Base-by-base conservation (phyloP, 2,329 filamentous ascomycete species). In the Xylaria sp. region DNA sequence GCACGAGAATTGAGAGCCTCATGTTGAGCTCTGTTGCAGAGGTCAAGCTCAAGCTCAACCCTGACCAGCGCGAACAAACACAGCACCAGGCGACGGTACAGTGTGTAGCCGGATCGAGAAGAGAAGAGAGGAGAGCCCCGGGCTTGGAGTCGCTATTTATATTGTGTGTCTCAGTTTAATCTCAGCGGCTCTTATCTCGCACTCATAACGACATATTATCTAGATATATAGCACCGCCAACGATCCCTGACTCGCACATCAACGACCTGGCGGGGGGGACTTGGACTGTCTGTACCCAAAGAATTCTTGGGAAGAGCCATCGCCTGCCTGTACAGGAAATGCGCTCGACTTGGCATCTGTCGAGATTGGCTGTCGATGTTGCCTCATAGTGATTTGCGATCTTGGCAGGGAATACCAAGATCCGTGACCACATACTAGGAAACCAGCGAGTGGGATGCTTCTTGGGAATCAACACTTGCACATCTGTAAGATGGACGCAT, bases 321-420 rank as follows among this genome's bases (percentile, higher is more conserved):
- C 66, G 66, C 69, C 69, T 71, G 63, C 69, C 66, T 62, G 58
- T 64, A 54, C 31, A 39, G 69, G 69, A 65, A 71, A 71, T 46
- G 15, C 33, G 59, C 62, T 66, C 41, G 66, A 61, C 69, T 71
- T 71, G 69, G 69, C 69, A 60, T 48, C n/a, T n/a, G 58, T 63
- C 54, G 46, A 63, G 66, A 65, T 66, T 71, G 61, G 64, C 39
- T 66, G 36, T 66, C 23, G 33, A 55, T 33, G 52, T 62, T 56
- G 55, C 23, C 59, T 63, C 28, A 28, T n/a, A 20, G 23, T 18
- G n/a, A 58, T 52, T 18, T 62, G 57, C 51, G 52, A 33, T 58
- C 67, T 69, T 69, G 67, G 67, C 67, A 25, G 23, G 20, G 20
- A 59, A 54, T 66, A 62, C 57, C 62, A 65, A 56, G 66, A 56